Conservation (phyloP, 768 basidiomycete species). For the Lactarius sanguifluus region DNA sequence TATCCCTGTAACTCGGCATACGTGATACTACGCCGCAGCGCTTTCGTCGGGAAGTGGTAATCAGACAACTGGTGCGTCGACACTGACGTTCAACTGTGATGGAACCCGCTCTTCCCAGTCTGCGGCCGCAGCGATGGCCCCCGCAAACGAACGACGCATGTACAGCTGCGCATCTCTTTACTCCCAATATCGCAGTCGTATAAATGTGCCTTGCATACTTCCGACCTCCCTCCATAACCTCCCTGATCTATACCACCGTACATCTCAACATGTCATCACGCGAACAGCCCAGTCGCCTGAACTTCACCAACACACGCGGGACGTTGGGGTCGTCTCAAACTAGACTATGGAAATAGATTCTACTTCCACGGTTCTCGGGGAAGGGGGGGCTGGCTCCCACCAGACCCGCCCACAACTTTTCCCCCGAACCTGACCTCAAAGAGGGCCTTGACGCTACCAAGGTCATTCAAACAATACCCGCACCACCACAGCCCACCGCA, state of each 20-base stretch:
- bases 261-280: not conserved
- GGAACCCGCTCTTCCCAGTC: not conserved
- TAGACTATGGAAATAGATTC: conserved; percentile 8
- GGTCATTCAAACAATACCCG: conserved; percentile 11
- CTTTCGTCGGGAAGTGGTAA: no score
- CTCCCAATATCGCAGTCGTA: no score
- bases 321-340: not conserved
- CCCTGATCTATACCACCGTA: no score
- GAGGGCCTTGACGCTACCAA: conserved; percentile 14
- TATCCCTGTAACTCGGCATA: no score
- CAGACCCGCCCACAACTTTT: not conserved
- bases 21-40: no score
- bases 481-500: not conserved
- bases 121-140: not conserved
- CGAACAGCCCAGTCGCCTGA: not conserved
- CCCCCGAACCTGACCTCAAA: conserved; percentile 12
- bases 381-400: not conserved
- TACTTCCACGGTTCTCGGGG: conserved; percentile 9
- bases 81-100: no score
- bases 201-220: no score
- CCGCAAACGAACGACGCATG: not conserved
- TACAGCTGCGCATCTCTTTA: not conserved
- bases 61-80: no score
- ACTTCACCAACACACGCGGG: not conserved
- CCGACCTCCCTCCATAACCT: no score